phyloP scores from a whole-genome alignment of 108 stramenopile species.

The Nannochloropsis gaditana region DNA sequence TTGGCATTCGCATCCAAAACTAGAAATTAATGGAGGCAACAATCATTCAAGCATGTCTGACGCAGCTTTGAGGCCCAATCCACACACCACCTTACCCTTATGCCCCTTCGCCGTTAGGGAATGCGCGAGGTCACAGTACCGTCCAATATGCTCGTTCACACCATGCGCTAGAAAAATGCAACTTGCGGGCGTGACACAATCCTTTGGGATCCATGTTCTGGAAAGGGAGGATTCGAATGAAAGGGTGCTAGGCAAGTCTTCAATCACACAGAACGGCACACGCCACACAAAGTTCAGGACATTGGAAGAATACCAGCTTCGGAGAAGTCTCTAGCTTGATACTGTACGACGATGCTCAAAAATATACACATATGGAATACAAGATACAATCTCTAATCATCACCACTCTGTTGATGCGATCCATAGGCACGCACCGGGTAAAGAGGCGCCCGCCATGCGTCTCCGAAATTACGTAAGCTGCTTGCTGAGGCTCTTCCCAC shows the following conservation, averaged over 20 bases:
- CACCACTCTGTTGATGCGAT: background rate
- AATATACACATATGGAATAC: too few species aligned
- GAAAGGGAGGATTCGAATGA: background rate
- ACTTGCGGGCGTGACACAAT: background rate
- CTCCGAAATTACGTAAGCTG: background rate
- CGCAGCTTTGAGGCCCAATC: too few species aligned
- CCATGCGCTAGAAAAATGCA: constrained; percentile 1
- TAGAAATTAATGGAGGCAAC: too few species aligned
- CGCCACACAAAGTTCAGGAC: too few species aligned
- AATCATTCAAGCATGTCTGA: too few species aligned
- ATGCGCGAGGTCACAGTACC: background rate
- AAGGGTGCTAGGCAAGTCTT: background rate
- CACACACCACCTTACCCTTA: background rate
- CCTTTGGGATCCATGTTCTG: background rate
- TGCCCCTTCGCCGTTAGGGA: background rate
- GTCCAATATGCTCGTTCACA: background rate
- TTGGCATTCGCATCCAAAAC: too few species aligned
- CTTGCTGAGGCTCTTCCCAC: background rate
- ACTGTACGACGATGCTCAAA: too few species aligned
- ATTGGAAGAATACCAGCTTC: too few species aligned
- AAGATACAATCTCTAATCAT: background rate
- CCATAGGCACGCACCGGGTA: background rate
- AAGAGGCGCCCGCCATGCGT: constrained; percentile 3
- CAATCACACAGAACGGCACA: too few species aligned
- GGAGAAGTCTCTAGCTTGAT: too few species aligned